These are phyloP conservation scores for Ogataea ganodermae DNA, from an alignment of 805 yeast species.

Conservation along the genomic window DNA sequence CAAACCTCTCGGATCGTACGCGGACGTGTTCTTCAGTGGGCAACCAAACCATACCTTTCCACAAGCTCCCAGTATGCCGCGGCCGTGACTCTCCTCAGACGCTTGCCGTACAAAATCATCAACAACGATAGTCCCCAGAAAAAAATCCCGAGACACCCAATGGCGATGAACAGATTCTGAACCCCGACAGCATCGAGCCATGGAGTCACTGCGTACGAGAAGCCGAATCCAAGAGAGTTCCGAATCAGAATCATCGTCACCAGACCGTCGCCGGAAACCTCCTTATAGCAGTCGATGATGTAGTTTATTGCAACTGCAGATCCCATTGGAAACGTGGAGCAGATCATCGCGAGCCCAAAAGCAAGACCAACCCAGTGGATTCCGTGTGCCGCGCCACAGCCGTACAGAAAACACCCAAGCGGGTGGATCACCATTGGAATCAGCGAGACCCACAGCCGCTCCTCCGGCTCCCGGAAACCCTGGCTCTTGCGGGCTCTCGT, in stretches of 20 bases:
- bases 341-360: constrained; percentile 32
- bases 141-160: constrained; percentile 54
- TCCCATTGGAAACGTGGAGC: constrained; percentile 30
- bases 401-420: constrained; percentile 44
- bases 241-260: constrained; percentile 39
- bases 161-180: constrained; percentile 52
- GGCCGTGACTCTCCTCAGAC: constrained; percentile 19
- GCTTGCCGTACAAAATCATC: constrained; percentile 25
- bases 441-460: constrained; percentile 42
- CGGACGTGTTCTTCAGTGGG: constrained; percentile 11
- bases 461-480: constrained; percentile 48
- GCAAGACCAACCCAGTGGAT: constrained; percentile 41
- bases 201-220: constrained; percentile 57
- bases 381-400: constrained; percentile 37
- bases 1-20: too few species aligned
- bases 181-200: constrained; percentile 57
- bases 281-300: constrained; percentile 34
- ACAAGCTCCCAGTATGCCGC: constrained; percentile 23
- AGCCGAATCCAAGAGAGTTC: constrained; percentile 57
- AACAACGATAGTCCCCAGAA: constrained; percentile 28
- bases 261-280: constrained; percentile 34
- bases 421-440: constrained; percentile 39
- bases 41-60: constrained; percentile 21
- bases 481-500: constrained; percentile 19
- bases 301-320: constrained; percentile 34